Evolutionary conservation across 495 filamentous ascomycete genomes (phyloP).

Genomic region (Neurospora sp.): DNA sequence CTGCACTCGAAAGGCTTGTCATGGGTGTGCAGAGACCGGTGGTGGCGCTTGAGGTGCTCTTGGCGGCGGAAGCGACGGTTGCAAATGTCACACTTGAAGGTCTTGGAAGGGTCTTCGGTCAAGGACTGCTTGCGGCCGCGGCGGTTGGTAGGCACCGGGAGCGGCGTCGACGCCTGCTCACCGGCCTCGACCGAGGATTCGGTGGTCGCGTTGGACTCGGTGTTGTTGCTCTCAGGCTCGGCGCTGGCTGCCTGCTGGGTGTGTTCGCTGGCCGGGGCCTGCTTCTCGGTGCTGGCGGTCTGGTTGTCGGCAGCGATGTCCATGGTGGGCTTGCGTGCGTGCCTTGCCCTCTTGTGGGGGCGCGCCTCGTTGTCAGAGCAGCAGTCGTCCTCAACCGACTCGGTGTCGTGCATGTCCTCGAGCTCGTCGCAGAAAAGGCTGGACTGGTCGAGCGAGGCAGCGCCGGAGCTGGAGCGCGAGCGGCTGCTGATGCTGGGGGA

Average conservation of each 20-base stretch:
- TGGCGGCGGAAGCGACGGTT: slow-evolving; percentile 95
- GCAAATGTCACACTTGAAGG: slow-evolving; percentile 93
- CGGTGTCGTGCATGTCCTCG: slow-evolving; percentile 59
- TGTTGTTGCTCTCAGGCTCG: slow-evolving; percentile 6
- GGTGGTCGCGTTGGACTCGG: slow-evolving; percentile 17
- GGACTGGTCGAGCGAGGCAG: slow-evolving; percentile 60
- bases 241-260: slow-evolving; percentile 6
- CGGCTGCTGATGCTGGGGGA: slow-evolving; percentile 52
- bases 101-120: slow-evolving; percentile 97
- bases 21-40: slow-evolving; percentile 93
- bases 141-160: slow-evolving; percentile 66
- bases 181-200: slow-evolving; percentile 17
- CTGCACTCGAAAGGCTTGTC: slow-evolving; percentile 97
- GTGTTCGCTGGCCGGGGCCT: slow-evolving; percentile 10
- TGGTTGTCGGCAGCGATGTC: slow-evolving; percentile 33
- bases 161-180: slow-evolving; percentile 25
- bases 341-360: slow-evolving; percentile 3
- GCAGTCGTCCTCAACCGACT: slow-evolving; percentile 21
- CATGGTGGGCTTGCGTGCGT: slow-evolving; percentile 37
- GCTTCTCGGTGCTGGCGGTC: slow-evolving; percentile 28
- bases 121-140: slow-evolving; percentile 97
- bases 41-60: slow-evolving; percentile 98
- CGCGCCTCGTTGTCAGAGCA: not conserved
- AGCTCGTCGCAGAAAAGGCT: slow-evolving; percentile 60
- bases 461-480: slow-evolving; percentile 61